Evolutionary conservation across 176 grass and related monocot genomes (phyloP), one percentile per base, ranked within the genome.

Genomic region (Aegilops umbellulata): DNA sequence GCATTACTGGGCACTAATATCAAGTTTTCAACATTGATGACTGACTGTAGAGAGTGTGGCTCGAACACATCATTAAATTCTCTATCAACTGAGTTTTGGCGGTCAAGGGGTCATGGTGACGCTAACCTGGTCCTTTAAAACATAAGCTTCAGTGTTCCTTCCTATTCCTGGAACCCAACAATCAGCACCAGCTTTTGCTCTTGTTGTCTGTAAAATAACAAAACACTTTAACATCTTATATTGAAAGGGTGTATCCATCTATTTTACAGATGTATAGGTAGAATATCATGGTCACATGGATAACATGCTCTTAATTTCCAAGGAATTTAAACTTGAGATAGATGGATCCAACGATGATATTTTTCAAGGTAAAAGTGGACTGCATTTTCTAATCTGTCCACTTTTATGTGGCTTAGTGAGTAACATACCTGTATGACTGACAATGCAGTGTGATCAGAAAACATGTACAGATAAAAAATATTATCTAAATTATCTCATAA

Each of bases 211-310:
- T 22, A 31, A 76, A 76, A 55, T 29, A 76, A 55, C 10, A 53
- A 23, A 16, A 44, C 41, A 30, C 19, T 8, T 51, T 75, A 47
- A 29, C 7, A 30, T 51, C 3, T 74, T 74, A 10, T 49, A 49
- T 9, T 75, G 39, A 75, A 27, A 75, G 24, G 24, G 3, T 75
- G 42, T 49, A 29, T 29, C n/a, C 7, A 49, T 49, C 25, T 42
- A 74, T 75, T 75, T 51, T 51, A 49, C 42, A 51, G 41, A 35
- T 69, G 19, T 69, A 35, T 36, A 69, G 64, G 64, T 73, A 94
- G 88, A 92, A 89, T 83, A 95, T 95, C n/a, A 95, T 98, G 93
- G 93, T 80, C 89, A 92, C 36, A 95, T 98, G 93, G 93, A 94
- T 81, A 88, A 83, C 67, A 93, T 86, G 29, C 92, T 98, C 88